Evolutionary conservation across 2,329 filamentous ascomycete species (phyloP).

Genomic region (Blastomyces percursus): DNA sequence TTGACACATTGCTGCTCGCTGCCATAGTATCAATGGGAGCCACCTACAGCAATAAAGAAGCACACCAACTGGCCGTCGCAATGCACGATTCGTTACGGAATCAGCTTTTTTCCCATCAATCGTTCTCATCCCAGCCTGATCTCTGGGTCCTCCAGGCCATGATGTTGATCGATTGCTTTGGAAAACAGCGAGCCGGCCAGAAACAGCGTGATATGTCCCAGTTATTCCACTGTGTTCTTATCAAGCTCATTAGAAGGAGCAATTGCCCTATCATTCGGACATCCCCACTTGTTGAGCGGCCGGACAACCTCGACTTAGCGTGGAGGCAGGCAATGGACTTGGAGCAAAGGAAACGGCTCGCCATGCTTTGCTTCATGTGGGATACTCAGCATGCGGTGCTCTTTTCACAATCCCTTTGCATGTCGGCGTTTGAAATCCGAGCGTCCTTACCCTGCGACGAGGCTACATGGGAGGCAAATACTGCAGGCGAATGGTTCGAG

Average conservation of each 20-base stretch:
- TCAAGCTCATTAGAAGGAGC: slow-evolving; percentile 45
- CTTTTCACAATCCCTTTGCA: slow-evolving; percentile 56
- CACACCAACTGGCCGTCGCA: slow-evolving; percentile 50
- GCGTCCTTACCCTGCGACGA: slow-evolving; percentile 47
- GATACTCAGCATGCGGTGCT: slow-evolving; percentile 54
- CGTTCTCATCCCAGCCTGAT: slow-evolving; percentile 48
- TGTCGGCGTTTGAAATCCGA: slow-evolving; percentile 54
- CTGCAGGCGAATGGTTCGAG: slow-evolving; percentile 42
- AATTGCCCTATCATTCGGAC: slow-evolving; percentile 40
- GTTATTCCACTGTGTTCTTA: slow-evolving; percentile 46
- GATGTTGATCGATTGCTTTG: slow-evolving; percentile 53
- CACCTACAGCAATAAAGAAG: slow-evolving; percentile 49
- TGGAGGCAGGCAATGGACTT: slow-evolving; percentile 46
- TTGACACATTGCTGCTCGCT: slow-evolving; percentile 44
- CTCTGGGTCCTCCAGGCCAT: slow-evolving; percentile 53
- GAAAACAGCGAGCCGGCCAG: slow-evolving; percentile 51
- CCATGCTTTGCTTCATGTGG: slow-evolving; percentile 55
- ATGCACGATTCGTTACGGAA: slow-evolving; percentile 51
- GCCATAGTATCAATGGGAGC: slow-evolving; percentile 50
- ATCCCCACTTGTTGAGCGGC: slow-evolving; percentile 24
- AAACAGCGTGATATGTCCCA: slow-evolving; percentile 55
- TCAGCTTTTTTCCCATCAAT: slow-evolving; percentile 47
- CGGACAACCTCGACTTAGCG: slow-evolving; percentile 33
- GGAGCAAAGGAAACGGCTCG: slow-evolving; percentile 50
- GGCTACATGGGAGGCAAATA: slow-evolving; percentile 47